These are phyloP conservation scores for Arachnomyces sp. DNA, from an alignment of 2,329 filamentous ascomycete genomes.

Conservation along the genomic window DNA sequence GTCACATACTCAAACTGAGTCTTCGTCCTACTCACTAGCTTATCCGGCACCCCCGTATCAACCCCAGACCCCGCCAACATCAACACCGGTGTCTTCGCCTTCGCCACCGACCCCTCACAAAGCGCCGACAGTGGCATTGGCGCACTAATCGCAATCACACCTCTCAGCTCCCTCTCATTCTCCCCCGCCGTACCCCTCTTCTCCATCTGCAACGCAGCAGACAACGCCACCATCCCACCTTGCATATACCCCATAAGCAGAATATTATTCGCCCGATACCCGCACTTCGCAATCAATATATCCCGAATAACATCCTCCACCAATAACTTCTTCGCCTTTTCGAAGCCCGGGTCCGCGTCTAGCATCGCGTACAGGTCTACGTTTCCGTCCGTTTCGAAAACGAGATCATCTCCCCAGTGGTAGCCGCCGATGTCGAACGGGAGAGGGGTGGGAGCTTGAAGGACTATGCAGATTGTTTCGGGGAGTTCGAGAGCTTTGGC, in stretches of 20 bases:
- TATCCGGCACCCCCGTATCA: conserved; percentile 49
- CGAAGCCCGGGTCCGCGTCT: conserved; percentile 57
- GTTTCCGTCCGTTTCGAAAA: conserved; percentile 43
- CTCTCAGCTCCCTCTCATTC: conserved; percentile 23
- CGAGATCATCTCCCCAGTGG: conserved; percentile 63
- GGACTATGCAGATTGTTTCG: conserved; percentile 65
- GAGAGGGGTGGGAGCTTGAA: conserved; percentile 63
- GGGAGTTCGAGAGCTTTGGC: conserved; percentile 64
- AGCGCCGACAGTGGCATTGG: conserved; percentile 30
- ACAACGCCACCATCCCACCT: conserved; percentile 56
- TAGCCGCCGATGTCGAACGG: conserved; percentile 62
- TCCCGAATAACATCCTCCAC: conserved; percentile 45
- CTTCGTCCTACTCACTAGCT: conserved; percentile 57
- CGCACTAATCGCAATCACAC: conserved; percentile 38
- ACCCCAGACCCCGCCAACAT: conserved; percentile 34
- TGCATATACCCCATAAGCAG: conserved; percentile 62
- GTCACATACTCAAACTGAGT: conserved; percentile 60
- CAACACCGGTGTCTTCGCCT: conserved; percentile 35
- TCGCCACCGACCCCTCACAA: conserved; percentile 18
- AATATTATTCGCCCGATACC: conserved; percentile 54
- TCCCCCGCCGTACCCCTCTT: conserved; percentile 7
- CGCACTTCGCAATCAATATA: conserved; percentile 48
- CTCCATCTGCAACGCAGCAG: conserved; percentile 43
- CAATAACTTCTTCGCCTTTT: conserved; percentile 41
- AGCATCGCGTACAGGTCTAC: conserved; percentile 28